Evolutionary conservation across 495 filamentous ascomycete genomes (phyloP).

Genomic region (Neurospora sp.): DNA sequence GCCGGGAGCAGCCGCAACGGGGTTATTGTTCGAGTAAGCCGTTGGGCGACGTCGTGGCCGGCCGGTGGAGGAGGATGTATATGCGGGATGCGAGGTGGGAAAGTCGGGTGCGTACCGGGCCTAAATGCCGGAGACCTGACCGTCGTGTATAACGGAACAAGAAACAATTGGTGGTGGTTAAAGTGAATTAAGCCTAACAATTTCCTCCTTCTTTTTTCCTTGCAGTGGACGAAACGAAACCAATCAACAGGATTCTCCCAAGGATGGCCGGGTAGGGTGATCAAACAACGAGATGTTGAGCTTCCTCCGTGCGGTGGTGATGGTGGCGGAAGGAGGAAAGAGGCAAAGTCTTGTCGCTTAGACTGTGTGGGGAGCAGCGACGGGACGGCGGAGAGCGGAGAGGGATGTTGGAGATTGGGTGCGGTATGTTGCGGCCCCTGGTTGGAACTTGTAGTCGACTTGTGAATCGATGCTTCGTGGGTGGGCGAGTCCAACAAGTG

Average conservation of each 20-base stretch:
- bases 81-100: constrained; percentile 2
- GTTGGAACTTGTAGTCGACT: neutral
- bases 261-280: constrained; percentile 18
- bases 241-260: constrained; percentile 28
- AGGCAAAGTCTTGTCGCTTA: neutral
- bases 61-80: constrained; percentile 1
- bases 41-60: neutral
- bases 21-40: neutral
- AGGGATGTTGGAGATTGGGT: neutral
- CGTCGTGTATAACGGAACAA: constrained; percentile 3
- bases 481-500: neutral
- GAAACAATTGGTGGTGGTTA: constrained; percentile 24
- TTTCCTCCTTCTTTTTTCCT: neutral
- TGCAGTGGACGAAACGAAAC: constrained; percentile 23
- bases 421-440: neutral
- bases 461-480: neutral
- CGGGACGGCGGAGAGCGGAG: neutral
- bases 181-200: constrained; percentile 26
- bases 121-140: constrained; percentile 7
- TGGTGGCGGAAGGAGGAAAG: neutral
- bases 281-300: constrained; percentile 15
- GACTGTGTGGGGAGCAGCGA: neutral
- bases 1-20: neutral
- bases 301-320: neutral
- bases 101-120: constrained; percentile 7